Evolutionary conservation across 202 grass and related monocot genomes (phyloP).

Genomic region (Eragrostis tef): DNA sequence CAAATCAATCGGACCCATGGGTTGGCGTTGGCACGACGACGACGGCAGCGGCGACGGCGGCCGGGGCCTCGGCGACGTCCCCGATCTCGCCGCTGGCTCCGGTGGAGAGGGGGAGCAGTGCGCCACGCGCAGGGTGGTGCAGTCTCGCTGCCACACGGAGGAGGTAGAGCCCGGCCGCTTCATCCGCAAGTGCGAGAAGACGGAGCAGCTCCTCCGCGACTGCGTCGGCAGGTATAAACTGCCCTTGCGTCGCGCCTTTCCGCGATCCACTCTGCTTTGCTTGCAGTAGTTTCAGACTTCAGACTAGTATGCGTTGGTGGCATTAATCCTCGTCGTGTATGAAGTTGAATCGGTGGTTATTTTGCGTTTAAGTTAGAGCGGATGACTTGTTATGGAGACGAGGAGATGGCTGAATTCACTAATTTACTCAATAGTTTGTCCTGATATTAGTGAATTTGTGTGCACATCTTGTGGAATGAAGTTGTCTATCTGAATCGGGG

Average conservation of each 20-base stretch:
- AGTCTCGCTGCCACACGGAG: conserved; percentile 74
- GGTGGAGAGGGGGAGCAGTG: conserved; percentile 23
- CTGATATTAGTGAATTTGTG: background rate
- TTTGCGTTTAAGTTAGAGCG: background rate
- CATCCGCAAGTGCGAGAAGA: conserved; percentile 89
- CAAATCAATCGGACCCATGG: conserved; percentile 54
- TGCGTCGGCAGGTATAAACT: conserved; percentile 70
- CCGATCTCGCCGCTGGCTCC: conserved; percentile 30
- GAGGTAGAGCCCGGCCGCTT: conserved; percentile 86
- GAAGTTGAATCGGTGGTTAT: background rate
- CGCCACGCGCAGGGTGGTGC: conserved; percentile 66
- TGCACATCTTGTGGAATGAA: background rate
- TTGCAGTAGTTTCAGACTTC: background rate
- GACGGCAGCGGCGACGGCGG: conserved; percentile 31
- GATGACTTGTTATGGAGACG: background rate
- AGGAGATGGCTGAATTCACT: background rate
- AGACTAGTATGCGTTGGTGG: background rate
- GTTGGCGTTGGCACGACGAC: conserved; percentile 76
- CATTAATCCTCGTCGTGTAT: background rate
- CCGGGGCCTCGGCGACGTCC: conserved; percentile 52
- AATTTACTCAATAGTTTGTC: background rate
- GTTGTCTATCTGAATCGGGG: background rate
- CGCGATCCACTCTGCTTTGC: background rate
- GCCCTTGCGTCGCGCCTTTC: background rate
- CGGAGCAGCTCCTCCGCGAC: conserved; percentile 70